Base-by-base conservation (phyloP, 495 filamentous ascomycete species). In the Hypoxylon fuscum region DNA sequence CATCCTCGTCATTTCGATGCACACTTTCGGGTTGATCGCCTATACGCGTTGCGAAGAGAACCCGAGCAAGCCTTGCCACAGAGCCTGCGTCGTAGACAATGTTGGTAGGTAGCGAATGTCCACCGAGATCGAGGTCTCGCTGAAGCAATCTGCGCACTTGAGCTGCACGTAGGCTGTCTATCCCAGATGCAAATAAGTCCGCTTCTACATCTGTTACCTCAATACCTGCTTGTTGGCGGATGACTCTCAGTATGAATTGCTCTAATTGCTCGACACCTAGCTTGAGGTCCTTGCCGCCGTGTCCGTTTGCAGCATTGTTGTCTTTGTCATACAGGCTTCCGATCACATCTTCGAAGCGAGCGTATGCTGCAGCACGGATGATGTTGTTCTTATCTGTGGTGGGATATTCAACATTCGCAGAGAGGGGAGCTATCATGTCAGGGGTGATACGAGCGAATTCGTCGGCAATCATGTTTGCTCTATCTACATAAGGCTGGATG, bases 81-180 rank as follows among this genome's bases (percentile, higher is more conserved):
- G 71, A 81, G 6, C 79, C 81, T 2, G 74, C 68, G 45, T 87
- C 82, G 54, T 83, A 85, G 12, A 87, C 77, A 3, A 82, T 66
- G 42, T 85, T 87, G 22, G 67, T 62, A 22, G 42, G 69, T 71
- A 49, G 68, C 55, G 48, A 79, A 57, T 69, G 59, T 47, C 68
- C 68, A 14, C 57, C 70, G 5, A 83, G 68, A 20, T 74, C 72
- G 35, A 84, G 77, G 29, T 79, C 70, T 10, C 76, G 72, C 18
- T 81, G 68, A 17, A 88, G 76, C 4, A 83, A 63, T 8, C 79
- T 73, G 27, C 83, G 77, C 42, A 87, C 67, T 43, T 85, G 81
- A 14, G 86, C 86, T 3, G 85, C 82, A 42, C 81, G 81, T n/a
- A 88, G 68, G 50, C 85, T 87, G 63, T 87, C 84, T n/a, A 88